Conservation (phyloP, 139 green algal species). For the Cymbomonas tetramitiformis region DNA sequence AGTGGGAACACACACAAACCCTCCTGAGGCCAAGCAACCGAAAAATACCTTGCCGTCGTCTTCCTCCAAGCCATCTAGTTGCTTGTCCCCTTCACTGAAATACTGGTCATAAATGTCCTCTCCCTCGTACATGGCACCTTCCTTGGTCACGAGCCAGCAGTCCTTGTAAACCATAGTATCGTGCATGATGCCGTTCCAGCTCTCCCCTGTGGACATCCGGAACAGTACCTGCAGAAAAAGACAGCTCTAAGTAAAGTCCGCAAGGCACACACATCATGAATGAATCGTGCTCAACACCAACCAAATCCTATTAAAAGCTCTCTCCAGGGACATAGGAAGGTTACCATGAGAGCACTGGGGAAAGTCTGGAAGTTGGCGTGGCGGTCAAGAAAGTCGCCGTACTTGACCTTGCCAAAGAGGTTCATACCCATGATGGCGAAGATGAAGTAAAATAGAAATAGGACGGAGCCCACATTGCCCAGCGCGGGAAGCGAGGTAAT, state of each 20-base stretch:
- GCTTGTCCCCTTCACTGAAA: conserved; percentile 1
- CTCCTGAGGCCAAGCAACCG: conserved; percentile 2
- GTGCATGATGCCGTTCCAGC: conserved; percentile 59
- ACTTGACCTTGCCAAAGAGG: conserved; percentile 49
- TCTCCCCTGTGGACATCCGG: conserved; percentile 40
- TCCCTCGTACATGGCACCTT: background rate
- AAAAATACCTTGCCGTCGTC: background rate
- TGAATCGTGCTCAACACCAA: no score
- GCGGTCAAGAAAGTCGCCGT: conserved; percentile 16
- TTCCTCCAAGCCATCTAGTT: background rate
- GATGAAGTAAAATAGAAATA: conserved; percentile 64
- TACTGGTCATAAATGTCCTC: background rate
- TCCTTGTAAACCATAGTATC: conserved; percentile 50
- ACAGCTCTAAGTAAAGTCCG: no score
- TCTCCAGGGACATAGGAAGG: no score
- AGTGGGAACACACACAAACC: conserved; percentile 7
- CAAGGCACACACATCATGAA: no score
- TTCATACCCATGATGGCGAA: conserved; percentile 63
- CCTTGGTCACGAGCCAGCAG: no score
- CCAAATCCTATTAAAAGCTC: no score
- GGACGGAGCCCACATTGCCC: conserved; percentile 45
- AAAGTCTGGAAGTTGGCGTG: conserved; percentile 60
- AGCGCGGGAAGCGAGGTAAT: conserved; percentile 47
- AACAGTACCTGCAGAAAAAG: conserved; percentile 12
- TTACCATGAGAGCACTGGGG: conserved; percentile 32